Evolutionary conservation across 768 basidiomycete species (phyloP).

Genomic region (Filobasidium wieringae): DNA sequence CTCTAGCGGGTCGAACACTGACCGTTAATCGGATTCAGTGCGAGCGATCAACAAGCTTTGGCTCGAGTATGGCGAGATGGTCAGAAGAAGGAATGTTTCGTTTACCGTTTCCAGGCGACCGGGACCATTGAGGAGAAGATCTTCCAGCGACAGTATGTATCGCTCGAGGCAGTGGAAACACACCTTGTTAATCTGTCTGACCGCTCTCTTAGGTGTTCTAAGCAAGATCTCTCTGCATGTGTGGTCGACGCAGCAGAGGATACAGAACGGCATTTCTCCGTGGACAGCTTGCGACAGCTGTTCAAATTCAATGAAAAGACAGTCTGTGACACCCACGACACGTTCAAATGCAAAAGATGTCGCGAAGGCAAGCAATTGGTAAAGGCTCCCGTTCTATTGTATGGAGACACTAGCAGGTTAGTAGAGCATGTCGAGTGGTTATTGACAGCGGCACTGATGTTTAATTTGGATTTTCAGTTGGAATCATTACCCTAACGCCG

Average conservation of each 20-base stretch:
- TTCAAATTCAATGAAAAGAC: slow-evolving; percentile 84
- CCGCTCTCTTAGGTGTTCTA: slow-evolving; percentile 45
- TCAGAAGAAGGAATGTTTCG: slow-evolving; percentile 99
- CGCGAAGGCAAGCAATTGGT: slow-evolving; percentile 68
- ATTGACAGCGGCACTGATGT: slow-evolving; percentile 9
- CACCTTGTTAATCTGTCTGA: neutral
- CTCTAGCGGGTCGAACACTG: neutral
- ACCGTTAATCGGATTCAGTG: slow-evolving; percentile 40
- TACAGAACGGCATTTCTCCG: slow-evolving; percentile 84
- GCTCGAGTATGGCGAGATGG: slow-evolving; percentile 99
- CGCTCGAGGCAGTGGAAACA: neutral
- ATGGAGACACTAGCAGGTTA: slow-evolving; percentile 95
- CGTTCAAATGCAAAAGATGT: slow-evolving; percentile 68
- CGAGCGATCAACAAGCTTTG: slow-evolving; percentile 93
- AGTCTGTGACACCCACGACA: slow-evolving; percentile 87
- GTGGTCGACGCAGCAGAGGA: slow-evolving; percentile 97
- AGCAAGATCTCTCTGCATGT: slow-evolving; percentile 92
- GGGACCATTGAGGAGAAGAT: slow-evolving; percentile 99
- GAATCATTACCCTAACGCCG: slow-evolving; percentile 90
- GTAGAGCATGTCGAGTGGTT: slow-evolving; percentile 37
- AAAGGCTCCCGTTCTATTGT: slow-evolving; percentile 75
- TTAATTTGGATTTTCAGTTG: slow-evolving; percentile 48
- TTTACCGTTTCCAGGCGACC: slow-evolving; percentile 93
- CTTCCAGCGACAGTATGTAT: slow-evolving; percentile 77
- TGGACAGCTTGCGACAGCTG: slow-evolving; percentile 74